Evolutionary conservation across 352 stramenopile species (phyloP).

Genomic region (Phytopythium cucurbitacearum): DNA sequence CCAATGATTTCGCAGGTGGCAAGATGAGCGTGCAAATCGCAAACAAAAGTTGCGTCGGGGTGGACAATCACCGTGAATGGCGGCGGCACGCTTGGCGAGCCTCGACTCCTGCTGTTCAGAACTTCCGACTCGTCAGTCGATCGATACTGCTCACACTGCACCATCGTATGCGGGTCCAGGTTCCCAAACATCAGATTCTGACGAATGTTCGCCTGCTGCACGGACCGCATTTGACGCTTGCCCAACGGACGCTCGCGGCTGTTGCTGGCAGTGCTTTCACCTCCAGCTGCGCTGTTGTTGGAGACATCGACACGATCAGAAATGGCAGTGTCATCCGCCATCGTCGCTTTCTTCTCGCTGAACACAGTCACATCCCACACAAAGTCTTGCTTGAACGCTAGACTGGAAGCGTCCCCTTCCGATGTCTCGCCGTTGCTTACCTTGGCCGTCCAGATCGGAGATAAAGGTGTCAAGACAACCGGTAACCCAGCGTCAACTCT

Average conservation of each 20-base stretch:
- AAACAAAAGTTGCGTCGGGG: slow-evolving; percentile 88
- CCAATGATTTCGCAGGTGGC: slow-evolving; percentile 94
- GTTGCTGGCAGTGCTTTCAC: slow-evolving; percentile 1
- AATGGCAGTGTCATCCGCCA: neutral
- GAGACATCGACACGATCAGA: slow-evolving; percentile 5
- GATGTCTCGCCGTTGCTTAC: slow-evolving; percentile 7
- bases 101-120: slow-evolving; percentile 39
- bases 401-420: slow-evolving; percentile 7
- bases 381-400: slow-evolving; percentile 66
- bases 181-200: slow-evolving; percentile 70
- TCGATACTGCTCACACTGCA: slow-evolving; percentile 72
- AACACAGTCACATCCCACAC: slow-evolving; percentile 71
- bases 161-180: slow-evolving; percentile 83
- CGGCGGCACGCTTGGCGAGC: slow-evolving; percentile 38
- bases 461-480: slow-evolving; percentile 32
- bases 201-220: slow-evolving; percentile 77
- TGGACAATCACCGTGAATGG: slow-evolving; percentile 89
- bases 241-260: slow-evolving; percentile 23
- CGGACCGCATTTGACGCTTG: slow-evolving; percentile 61
- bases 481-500: slow-evolving; percentile 6
- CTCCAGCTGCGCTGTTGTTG: neutral
- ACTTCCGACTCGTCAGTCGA: slow-evolving; percentile 30
- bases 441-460: slow-evolving; percentile 49
- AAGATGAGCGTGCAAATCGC: slow-evolving; percentile 92
- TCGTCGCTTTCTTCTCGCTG: slow-evolving; percentile 18